Percentiles rank a stretch among this genome's conserved stretches.
phyloP scores from a whole-genome alignment of 306 rosid genomes.

The Cajanus cajan region DNA sequence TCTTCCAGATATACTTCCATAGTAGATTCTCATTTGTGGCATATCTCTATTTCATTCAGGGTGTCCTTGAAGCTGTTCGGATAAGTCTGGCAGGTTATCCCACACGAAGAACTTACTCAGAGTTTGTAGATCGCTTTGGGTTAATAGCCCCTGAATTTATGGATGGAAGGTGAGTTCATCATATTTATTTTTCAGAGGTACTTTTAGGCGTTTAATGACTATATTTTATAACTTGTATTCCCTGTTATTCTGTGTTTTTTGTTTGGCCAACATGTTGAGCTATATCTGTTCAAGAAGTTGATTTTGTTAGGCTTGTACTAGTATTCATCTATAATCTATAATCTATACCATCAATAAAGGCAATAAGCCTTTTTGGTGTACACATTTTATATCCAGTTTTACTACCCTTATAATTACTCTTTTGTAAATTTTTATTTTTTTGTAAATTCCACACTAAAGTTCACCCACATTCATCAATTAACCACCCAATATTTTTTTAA shows the following conservation, averaged over 20 bases:
- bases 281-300: background rate
- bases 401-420: too few relatives aligned
- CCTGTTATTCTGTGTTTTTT: conserved; percentile 5
- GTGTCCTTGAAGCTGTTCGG: conserved; percentile 97
- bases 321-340: too few relatives aligned
- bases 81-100: conserved; percentile 99
- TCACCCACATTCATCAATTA: too few relatives aligned
- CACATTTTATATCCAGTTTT: too few relatives aligned
- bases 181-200: background rate
- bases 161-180: conserved; percentile 70
- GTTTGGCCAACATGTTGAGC: background rate
- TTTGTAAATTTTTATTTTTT: too few relatives aligned
- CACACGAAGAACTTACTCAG: conserved; percentile 80
- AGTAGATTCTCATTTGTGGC: background rate
- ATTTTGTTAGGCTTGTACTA: background rate
- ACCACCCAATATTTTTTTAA: too few relatives aligned
- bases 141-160: conserved; percentile 66
- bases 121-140: conserved; percentile 95
- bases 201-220: background rate
- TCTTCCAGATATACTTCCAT: conserved; percentile 18
- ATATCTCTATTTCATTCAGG: conserved; percentile 50
- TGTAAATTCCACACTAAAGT: too few relatives aligned
- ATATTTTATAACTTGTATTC: background rate
- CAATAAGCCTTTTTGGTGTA: too few relatives aligned
- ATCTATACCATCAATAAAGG: too few relatives aligned